These are phyloP conservation scores for Ambrosia artemisiifolia DNA, from an alignment of 129 eudicot genomes.

Conservation along the genomic window DNA sequence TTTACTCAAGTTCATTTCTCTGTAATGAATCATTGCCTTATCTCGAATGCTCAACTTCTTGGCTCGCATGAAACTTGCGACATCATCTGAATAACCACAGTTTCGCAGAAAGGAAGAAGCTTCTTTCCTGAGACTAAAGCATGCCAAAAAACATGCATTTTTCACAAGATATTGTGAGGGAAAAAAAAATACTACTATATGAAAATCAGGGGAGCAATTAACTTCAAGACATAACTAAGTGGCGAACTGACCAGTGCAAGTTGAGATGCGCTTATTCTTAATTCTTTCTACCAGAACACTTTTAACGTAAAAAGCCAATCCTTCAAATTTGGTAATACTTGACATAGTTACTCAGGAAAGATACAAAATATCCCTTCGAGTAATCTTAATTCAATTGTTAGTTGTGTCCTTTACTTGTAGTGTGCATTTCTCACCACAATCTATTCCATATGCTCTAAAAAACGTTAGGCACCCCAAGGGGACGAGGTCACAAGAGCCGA, in stretches of 20 bases:
- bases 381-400: neutral
- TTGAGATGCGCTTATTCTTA: neutral
- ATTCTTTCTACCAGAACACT: neutral
- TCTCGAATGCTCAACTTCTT: constrained; percentile 41
- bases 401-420: neutral
- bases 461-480: no score
- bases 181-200: neutral
- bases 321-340: no score
- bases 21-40: constrained; percentile 29
- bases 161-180: neutral
- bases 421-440: neutral
- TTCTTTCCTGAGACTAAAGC: constrained; percentile 60
- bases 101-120: constrained; percentile 54
- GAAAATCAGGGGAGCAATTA: neutral
- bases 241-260: neutral
- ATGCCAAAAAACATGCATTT: constrained; percentile 4
- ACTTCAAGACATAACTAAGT: neutral
- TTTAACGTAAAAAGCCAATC: no score
- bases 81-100: constrained; percentile 74
- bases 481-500: no score
- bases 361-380: neutral
- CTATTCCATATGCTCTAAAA: no score
- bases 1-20: constrained; percentile 62
- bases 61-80: constrained; percentile 54
- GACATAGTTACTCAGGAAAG: neutral